Base-by-base conservation (phyloP, 2,329 filamentous ascomycete species). In the Hypomyces rosellus region DNA sequence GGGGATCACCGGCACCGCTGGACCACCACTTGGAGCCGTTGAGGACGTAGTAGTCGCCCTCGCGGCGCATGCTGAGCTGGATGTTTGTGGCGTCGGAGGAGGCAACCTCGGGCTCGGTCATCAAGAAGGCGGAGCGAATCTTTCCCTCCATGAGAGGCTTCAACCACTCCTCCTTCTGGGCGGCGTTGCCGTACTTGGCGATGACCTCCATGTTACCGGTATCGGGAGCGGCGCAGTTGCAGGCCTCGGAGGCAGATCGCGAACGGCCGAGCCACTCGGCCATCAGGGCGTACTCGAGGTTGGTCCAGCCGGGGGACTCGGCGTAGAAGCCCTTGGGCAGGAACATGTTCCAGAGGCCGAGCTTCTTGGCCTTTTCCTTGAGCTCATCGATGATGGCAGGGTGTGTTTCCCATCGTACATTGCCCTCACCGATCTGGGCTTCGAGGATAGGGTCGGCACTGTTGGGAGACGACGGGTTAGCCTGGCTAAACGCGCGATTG, bases 1-100 rank as follows among this genome's bases (percentile, higher is more conserved):
- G 82, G 52, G 86, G 87, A 72, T 99, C 93, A 52, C 93, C 93
- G 15, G 91, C 90, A 57, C 93, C 93, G 56, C 89, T 95, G 25
- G 89, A 95, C 93, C 93, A 99, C 93, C 93, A 99, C 89, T 99
- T 99, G 82, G 92, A 61, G 51, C 93, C 93, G 65, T 97, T 96
- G 48, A 99, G 78, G 15, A 97, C 83, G 65, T 93, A 96, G 61
- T 93, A 82, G 63, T 93, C 82, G 11, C 91, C 92, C 57, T 96
- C 89, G 51, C 81, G 82, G 58, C 74, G 79, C 66, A 99, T 96
- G 52, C 77, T 80, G 65, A 99, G 75, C 71, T 90, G 78, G 57
- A 96, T 96, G 67, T 99, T 97, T 51, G 84, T 95, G 5, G 93
- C 93, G 74, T 97, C 92, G 45, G 86, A 91, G 16, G 86, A 91